Conservation (phyloP, 192 early-diverging fungal species). For the Pilobolus umbonatus region DNA sequence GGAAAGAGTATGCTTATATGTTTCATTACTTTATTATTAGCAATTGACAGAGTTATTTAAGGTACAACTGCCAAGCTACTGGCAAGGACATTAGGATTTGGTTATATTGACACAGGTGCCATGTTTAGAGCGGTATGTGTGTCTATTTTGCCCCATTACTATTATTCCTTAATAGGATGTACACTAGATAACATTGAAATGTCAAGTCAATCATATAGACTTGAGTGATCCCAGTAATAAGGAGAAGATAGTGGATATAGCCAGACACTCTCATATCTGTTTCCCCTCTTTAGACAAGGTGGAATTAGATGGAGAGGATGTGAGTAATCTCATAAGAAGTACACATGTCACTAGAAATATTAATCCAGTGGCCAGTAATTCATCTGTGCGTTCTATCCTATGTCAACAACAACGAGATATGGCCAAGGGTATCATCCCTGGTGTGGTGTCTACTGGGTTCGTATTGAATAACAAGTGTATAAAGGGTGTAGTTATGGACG, state of each 20-base stretch:
- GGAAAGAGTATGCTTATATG: conserved; percentile 89
- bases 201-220: conserved; percentile 32
- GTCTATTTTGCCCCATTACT: neutral
- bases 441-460: neutral
- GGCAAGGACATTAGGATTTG: conserved; percentile 58
- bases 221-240: conserved; percentile 34
- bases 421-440: conserved; percentile 31
- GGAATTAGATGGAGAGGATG: conserved; percentile 56
- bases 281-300: conserved; percentile 17
- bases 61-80: conserved; percentile 69
- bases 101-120: conserved; percentile 76
- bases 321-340: conserved; percentile 57
- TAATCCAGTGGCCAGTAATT: conserved; percentile 55
- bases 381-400: conserved; percentile 47
- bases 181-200: conserved; percentile 39
- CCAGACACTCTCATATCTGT: conserved; percentile 8
- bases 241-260: conserved; percentile 32
- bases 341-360: conserved; percentile 51
- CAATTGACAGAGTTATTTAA: too few relatives aligned
- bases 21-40: neutral
- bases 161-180: too few relatives aligned
- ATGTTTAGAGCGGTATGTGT: conserved; percentile 51
- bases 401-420: conserved; percentile 50
- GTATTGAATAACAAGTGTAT: conserved; percentile 4
- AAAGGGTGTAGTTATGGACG: conserved; percentile 78